Percentiles rank a stretch among this genome's conserved stretches.
These are phyloP conservation scores for Quercus gilva DNA, from an alignment of 306 rosid genomes.

Conservation along the genomic window DNA sequence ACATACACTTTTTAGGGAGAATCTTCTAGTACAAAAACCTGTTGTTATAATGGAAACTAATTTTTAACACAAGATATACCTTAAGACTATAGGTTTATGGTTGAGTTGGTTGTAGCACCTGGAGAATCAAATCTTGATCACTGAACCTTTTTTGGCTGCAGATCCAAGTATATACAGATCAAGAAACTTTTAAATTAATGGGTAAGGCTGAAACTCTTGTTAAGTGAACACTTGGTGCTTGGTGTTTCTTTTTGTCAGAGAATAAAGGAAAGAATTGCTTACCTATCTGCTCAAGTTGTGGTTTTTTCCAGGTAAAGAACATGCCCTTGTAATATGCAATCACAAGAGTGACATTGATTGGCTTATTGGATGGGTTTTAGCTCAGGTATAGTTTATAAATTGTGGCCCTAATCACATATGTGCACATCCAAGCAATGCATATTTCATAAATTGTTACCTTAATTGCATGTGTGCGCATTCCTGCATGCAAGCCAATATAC, in stretches of 20 bases:
- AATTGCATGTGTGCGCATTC: neutral
- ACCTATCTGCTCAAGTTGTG: slow-evolving; percentile 17
- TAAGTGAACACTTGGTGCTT: slow-evolving; percentile 6
- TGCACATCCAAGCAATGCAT: neutral
- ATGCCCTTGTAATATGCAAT: slow-evolving; percentile 78
- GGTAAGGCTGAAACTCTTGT: slow-evolving; percentile 51
- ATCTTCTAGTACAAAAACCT: slow-evolving; percentile 1
- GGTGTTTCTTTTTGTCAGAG: slow-evolving; percentile 8
- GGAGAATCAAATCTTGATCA: slow-evolving; percentile 24
- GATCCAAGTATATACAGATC: slow-evolving; percentile 71
- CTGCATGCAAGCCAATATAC: neutral
- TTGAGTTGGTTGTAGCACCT: slow-evolving; percentile 14
- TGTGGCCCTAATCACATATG: slow-evolving; percentile 12
- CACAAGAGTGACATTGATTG: slow-evolving; percentile 95
- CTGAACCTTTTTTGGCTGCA: slow-evolving; percentile 41
- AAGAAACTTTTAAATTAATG: slow-evolving; percentile 65
- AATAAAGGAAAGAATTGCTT: neutral
- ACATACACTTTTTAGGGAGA: neutral
- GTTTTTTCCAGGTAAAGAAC: slow-evolving; percentile 76
- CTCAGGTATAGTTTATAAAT: slow-evolving; percentile 60
- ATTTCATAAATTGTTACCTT: neutral
- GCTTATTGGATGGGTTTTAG: slow-evolving; percentile 93
- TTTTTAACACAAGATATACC: slow-evolving; percentile 9
- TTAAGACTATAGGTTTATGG: neutral
- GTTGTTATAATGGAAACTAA: slow-evolving; percentile 6